phyloP scores from a whole-genome alignment of 345 rosid genomes.

The Ceriops zippeliana region DNA sequence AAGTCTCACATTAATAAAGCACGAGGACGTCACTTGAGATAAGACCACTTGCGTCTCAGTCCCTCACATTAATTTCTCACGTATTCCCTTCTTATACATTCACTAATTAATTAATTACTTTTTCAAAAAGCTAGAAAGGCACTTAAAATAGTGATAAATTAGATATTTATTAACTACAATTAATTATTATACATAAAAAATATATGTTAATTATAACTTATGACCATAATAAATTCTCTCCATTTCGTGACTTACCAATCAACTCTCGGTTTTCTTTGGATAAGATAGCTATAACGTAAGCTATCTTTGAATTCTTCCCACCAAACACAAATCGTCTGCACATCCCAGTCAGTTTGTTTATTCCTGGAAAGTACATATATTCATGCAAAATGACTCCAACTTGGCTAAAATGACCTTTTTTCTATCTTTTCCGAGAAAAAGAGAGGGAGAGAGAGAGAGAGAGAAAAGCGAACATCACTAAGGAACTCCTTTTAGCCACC shows the following conservation, averaged over 20 bases:
- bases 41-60: constrained; percentile 22
- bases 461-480: too few species aligned
- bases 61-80: constrained; percentile 22
- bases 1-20: too few species aligned
- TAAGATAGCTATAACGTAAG: not conserved
- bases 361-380: not conserved
- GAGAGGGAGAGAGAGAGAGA: too few species aligned
- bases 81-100: constrained; percentile 34
- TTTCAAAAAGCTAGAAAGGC: too few species aligned
- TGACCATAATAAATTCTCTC: too few species aligned
- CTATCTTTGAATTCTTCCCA: not conserved
- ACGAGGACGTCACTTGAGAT: constrained; percentile 5
- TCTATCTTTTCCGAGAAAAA: not conserved
- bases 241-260: not conserved
- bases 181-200: too few species aligned
- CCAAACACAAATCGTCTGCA: not conserved
- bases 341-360: not conserved
- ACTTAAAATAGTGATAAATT: too few species aligned
- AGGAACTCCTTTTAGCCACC: too few species aligned
- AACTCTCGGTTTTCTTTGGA: not conserved
- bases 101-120: constrained; percentile 4
- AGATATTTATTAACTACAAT: too few species aligned
- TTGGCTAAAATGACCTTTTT: not conserved
- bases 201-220: too few species aligned
- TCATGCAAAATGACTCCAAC: not conserved